phyloP scores from a whole-genome alignment of 2,329 filamentous ascomycete genomes.

The Acephala macrosclerotiorum region DNA sequence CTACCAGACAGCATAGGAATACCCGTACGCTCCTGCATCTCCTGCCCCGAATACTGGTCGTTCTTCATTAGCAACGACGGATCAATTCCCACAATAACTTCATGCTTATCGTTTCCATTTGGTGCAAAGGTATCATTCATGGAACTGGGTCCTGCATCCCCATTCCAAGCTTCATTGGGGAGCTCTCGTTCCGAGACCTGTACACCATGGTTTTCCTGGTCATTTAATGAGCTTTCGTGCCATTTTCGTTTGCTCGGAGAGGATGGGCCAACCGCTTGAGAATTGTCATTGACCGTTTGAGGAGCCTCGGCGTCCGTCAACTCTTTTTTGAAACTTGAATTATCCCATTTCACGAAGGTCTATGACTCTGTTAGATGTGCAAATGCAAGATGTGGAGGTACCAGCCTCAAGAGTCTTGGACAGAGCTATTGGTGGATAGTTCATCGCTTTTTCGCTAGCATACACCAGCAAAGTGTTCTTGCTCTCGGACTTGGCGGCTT shows the following conservation, averaged over 20 bases:
- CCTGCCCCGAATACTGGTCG: constrained; percentile 21
- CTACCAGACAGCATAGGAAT: constrained; percentile 33
- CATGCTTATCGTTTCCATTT: constrained; percentile 15
- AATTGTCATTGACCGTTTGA: constrained; percentile 18
- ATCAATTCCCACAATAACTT: constrained; percentile 39
- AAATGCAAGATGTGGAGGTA: constrained; percentile 5
- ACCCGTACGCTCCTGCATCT: constrained; percentile 42
- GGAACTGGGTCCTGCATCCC: neutral
- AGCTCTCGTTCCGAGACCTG: constrained; percentile 25
- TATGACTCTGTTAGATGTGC: constrained; percentile 39
- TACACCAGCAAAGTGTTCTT: constrained; percentile 59
- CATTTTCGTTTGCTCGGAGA: constrained; percentile 41
- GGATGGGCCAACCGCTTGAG: constrained; percentile 26
- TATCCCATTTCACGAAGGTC: constrained; percentile 59
- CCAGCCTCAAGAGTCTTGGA: constrained; percentile 49
- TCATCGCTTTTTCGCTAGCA: constrained; percentile 58
- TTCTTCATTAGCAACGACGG: constrained; percentile 25
- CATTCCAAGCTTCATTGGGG: neutral
- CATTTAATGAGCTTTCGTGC: constrained; percentile 31
- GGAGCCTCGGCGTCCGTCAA: constrained; percentile 40
- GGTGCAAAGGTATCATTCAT: neutral
- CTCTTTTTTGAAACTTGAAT: constrained; percentile 59
- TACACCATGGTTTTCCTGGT: constrained; percentile 18
- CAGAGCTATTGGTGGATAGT: constrained; percentile 45
- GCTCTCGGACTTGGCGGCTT: constrained; percentile 55